Conservation (phyloP, 352 stramenopile genomes). For the Phytopythium kandeliae region DNA sequence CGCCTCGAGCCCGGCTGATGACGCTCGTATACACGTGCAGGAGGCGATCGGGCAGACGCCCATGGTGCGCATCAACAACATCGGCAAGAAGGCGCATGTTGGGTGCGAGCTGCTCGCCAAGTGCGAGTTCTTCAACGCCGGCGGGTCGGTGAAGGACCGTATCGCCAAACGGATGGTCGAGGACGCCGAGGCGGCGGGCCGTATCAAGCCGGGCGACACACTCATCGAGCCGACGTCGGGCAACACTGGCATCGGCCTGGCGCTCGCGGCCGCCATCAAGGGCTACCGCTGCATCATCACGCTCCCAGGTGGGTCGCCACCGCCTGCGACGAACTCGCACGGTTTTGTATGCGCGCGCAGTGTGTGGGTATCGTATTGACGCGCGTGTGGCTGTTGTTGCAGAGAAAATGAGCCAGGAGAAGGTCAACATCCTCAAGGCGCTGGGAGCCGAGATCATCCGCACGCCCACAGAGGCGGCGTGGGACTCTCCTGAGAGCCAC, state of each 20-base stretch:
- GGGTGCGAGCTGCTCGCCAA: conserved; percentile 93
- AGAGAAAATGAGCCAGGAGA: conserved; percentile 97
- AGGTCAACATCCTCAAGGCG: conserved; percentile 94
- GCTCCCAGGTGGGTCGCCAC: conserved; percentile 30
- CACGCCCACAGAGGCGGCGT: conserved; percentile 94
- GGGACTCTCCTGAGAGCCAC: conserved; percentile 92
- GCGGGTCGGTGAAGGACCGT: conserved; percentile 89
- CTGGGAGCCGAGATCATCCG: conserved; percentile 94
- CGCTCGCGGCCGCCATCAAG: conserved; percentile 94
- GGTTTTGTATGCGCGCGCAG: no score
- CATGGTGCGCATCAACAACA: conserved; percentile 90
- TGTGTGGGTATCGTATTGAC: neutral
- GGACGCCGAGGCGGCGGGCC: conserved; percentile 86
- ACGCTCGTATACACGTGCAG: conserved; percentile 9
- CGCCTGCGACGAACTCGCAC: neutral
- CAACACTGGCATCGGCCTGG: conserved; percentile 97
- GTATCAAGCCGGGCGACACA: conserved; percentile 93
- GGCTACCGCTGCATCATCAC: conserved; percentile 94
- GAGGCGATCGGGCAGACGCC: conserved; percentile 90
- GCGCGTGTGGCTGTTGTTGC: neutral
- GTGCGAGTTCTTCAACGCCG: conserved; percentile 96
- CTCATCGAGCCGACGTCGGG: conserved; percentile 97
- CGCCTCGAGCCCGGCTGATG: neutral
- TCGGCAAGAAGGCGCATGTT: conserved; percentile 72
- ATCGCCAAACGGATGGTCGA: conserved; percentile 91